phyloP scores from a whole-genome alignment of 2,329 filamentous ascomycete genomes.

The Monosporascus sp. region DNA sequence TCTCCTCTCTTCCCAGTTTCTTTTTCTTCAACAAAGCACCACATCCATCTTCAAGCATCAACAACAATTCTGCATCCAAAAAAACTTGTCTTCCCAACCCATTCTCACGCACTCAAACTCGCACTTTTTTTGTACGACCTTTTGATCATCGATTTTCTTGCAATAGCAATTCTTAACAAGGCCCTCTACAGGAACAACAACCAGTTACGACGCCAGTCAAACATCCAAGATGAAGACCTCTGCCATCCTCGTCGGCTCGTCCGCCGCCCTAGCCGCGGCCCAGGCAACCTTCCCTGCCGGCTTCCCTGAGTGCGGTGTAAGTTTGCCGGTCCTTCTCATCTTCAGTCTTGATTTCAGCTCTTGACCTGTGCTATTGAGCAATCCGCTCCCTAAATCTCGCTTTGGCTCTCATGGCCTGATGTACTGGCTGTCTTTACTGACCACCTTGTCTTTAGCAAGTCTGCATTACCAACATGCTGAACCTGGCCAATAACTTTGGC shows the following conservation, averaged over 20 bases:
- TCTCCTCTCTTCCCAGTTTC: background rate
- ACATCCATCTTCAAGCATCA: background rate
- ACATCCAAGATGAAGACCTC: constrained; percentile 45
- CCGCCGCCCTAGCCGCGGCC: constrained; percentile 34
- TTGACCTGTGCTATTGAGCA: background rate
- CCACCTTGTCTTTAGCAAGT: constrained; percentile 29
- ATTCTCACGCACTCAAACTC: constrained; percentile 12
- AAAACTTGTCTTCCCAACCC: constrained; percentile 10
- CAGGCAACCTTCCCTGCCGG: constrained; percentile 32
- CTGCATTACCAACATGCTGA: constrained; percentile 48
- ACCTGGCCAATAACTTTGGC: constrained; percentile 37
- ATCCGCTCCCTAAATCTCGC: too few species aligned
- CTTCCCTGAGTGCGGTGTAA: constrained; percentile 50
- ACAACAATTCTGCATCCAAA: constrained; percentile 14
- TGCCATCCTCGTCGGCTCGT: constrained; percentile 36
- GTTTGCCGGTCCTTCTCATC: constrained; percentile 19
- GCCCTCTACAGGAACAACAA: constrained; percentile 9
- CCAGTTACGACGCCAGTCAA: background rate
- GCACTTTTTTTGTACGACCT: constrained; percentile 23
- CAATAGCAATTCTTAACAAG: constrained; percentile 24
- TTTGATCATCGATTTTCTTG: constrained; percentile 29
- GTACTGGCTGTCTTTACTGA: background rate
- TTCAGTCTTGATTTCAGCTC: background rate
- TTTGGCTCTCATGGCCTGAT: background rate
- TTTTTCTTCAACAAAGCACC: background rate